These are phyloP conservation scores for Penicillium salamii DNA, from an alignment of 495 filamentous ascomycete genomes.

Conservation along the genomic window DNA sequence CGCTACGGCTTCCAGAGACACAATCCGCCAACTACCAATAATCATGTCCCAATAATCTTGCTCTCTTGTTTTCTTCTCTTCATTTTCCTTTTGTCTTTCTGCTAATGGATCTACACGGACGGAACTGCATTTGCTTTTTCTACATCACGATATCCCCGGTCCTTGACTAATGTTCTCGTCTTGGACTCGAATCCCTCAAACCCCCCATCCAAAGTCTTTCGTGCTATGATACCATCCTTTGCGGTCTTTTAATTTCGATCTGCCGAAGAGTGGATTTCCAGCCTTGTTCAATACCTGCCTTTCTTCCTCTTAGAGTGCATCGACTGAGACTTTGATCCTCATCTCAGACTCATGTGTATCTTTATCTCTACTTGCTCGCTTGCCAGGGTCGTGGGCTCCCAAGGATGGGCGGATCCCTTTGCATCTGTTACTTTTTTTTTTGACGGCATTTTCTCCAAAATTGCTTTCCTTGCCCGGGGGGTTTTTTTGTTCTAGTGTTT, in stretches of 20 bases:
- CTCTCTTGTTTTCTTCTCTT: too few relatives aligned
- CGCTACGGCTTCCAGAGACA: slow-evolving; percentile 39
- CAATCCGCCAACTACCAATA: slow-evolving; percentile 38
- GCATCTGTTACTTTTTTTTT: slow-evolving; percentile 4
- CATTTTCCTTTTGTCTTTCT: slow-evolving; percentile 1
- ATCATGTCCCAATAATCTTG: slow-evolving; percentile 33
- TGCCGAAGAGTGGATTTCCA: slow-evolving; percentile 36
- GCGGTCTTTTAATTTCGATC: slow-evolving; percentile 30
- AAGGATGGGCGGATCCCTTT: slow-evolving; percentile 6
- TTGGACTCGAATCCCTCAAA: slow-evolving; percentile 19
- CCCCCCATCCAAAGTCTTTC: slow-evolving; percentile 30
- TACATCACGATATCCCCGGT: slow-evolving; percentile 40
- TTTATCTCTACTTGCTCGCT: slow-evolving; percentile 3
- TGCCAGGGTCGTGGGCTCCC: neutral
- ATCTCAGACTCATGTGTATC: slow-evolving; percentile 2
- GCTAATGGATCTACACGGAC: slow-evolving; percentile 17
- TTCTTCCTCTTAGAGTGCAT: slow-evolving; percentile 36
- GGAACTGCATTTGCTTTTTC: slow-evolving; percentile 22
- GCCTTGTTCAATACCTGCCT: slow-evolving; percentile 31
- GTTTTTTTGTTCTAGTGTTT: slow-evolving; percentile 11
- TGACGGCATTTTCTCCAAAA: slow-evolving; percentile 15
- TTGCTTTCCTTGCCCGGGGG: slow-evolving; percentile 7
- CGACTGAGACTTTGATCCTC: slow-evolving; percentile 4
- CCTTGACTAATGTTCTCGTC: slow-evolving; percentile 38
- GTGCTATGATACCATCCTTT: slow-evolving; percentile 44